Evolutionary conservation across 169 alveolate genomes (phyloP), one percentile per base, ranked within the genome.

Genomic region (Plasmodium inui): DNA sequence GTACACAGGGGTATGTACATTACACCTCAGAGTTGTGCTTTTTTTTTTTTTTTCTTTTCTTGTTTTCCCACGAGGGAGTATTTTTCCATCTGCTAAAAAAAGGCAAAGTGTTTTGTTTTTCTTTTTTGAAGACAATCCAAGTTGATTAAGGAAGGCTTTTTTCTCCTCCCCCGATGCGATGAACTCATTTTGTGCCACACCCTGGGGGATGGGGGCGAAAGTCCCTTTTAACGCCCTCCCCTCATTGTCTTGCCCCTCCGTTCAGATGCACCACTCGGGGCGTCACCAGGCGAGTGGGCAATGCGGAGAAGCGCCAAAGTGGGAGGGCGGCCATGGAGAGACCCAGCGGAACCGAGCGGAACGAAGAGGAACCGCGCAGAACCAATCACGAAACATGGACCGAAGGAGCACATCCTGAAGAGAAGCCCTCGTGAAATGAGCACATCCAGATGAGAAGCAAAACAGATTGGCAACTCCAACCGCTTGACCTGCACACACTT

Each of bases 181-280:
- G 55, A 44, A 44, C 6, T 61, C 32, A 12, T 61, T 61, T 61
- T 61, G 32, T 61, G 74, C 34, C 74, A 61, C 32, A 12, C 19
- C 12, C 7, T 5, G 26, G 14, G 74, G 14, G 74, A 10, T 44
- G 26, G 74, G 74, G 14, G 28, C 19, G 28, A 14, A 19, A 26
- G 74, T 61, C 74, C 32, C 74, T 19, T 26, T 55, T 61, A 0
- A n/a, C 74, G 8, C 74, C 26, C 32, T 61, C 34, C 26, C 74
- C 32, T 7, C 10, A 19, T 61, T 55, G 28, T 61, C 32, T 61
- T 61, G 74, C 74, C 26, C 34, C 32, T 17, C n/a, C n/a, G 32
- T 61, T 61, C 19, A 61, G 74, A 61, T 61, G 74, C 74, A 61
- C 74, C 74, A 61, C 34, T 61, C 32, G 74, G 74, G 74, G 72